phyloP scores from a whole-genome alignment of 2,329 filamentous ascomycete genomes.

The Rosellinia necatrix region DNA sequence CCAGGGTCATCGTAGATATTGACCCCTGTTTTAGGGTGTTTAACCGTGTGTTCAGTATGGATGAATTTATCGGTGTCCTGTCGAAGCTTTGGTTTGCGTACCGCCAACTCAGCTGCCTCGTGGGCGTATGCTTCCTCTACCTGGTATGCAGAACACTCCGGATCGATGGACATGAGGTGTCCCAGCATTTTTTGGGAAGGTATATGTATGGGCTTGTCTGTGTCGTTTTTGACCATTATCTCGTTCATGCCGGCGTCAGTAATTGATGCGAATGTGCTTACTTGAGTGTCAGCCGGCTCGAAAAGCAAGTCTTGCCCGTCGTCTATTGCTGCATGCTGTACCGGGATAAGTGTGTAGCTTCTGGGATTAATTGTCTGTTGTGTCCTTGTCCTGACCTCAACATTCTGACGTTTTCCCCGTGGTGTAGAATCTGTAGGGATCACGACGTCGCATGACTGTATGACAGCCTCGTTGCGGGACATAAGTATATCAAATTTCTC shows the following conservation, averaged over 20 bases:
- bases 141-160: not conserved
- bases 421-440: not conserved
- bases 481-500: not conserved
- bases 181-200: not conserved
- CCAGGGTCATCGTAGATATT: not conserved
- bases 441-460: not conserved
- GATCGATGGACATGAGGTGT: not conserved
- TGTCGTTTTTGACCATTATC: not conserved
- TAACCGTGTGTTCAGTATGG: too few species aligned
- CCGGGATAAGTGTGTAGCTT: too few species aligned
- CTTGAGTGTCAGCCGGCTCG: not conserved
- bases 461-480: not conserved
- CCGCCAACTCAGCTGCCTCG: not conserved
- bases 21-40: not conserved
- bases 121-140: not conserved
- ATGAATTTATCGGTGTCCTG: too few species aligned
- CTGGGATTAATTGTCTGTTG: not conserved
- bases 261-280: not conserved
- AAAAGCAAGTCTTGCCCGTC: not conserved
- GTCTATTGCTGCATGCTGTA: not conserved
- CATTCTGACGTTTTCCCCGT: not conserved
- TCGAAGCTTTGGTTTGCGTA: not conserved
- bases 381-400: too few species aligned
- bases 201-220: not conserved
- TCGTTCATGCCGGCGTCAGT: not conserved